A percentile compares a stretch with the other conserved stretches of the same genome.
phyloP scores from a whole-genome alignment of 257 asterid species.

The Solanum clarkiae region DNA sequence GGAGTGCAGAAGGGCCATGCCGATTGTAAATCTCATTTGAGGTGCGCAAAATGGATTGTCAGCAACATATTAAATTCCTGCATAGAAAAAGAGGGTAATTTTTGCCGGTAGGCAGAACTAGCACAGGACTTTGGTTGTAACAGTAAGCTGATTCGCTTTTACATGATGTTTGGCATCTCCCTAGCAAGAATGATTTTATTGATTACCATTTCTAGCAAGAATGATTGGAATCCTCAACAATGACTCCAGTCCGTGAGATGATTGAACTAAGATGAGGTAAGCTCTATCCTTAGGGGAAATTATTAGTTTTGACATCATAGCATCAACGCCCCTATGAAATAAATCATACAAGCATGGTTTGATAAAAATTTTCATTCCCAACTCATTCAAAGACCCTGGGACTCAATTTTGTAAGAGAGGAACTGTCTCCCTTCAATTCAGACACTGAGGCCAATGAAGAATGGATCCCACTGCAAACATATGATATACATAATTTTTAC shows the following conservation, averaged over 20 bases:
- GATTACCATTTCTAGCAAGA: not conserved
- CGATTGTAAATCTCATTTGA: not conserved
- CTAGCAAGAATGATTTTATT: not conserved
- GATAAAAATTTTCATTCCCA: not conserved
- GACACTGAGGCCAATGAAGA: not conserved
- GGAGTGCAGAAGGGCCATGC: not conserved
- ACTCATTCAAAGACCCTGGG: not conserved
- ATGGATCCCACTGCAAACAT: not conserved
- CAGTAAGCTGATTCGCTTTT: not conserved
- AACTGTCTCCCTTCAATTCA: not conserved
- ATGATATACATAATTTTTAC: not conserved
- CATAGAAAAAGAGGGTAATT: not conserved
- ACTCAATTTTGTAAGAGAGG: not conserved
- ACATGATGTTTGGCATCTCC: not conserved
- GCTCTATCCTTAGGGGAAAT: not conserved
- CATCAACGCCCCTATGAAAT: not conserved
- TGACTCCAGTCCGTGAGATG: not conserved
- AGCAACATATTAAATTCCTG: not conserved
- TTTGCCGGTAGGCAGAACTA: not conserved
- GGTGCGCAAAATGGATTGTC: not conserved
- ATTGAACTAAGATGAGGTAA: not conserved
- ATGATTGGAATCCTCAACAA: not conserved
- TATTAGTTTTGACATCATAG: not conserved
- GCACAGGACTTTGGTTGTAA: not conserved
- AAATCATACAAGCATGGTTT: not conserved